A percentile compares a stretch with the other conserved stretches of the same genome.
Conservation (phyloP, 768 basidiomycete genomes). For the Podaxis mareebaensis region DNA sequence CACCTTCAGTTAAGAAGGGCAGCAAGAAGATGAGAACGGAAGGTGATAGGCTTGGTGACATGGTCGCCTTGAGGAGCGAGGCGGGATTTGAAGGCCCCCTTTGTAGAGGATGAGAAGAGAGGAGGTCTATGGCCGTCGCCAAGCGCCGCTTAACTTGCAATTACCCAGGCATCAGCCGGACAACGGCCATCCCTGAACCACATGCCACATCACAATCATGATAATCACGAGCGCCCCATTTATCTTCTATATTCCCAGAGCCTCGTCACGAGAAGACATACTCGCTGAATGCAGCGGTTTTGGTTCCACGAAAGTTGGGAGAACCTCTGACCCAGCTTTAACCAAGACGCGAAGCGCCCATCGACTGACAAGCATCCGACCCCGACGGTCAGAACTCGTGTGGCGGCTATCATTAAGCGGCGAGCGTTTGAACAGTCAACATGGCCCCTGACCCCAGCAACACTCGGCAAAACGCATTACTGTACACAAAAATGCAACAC, state of each 20-base stretch:
- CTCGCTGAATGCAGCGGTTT: neutral
- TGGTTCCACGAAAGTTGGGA: neutral
- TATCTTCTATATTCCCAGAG: neutral
- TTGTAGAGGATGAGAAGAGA: neutral
- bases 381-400: no score
- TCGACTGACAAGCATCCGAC: no score
- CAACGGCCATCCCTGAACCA: slow-evolving; percentile 13
- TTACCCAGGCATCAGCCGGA: neutral
- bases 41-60: neutral
- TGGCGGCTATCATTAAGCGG: no score
- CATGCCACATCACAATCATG: slow-evolving; percentile 9
- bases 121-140: neutral
- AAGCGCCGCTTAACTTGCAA: neutral
- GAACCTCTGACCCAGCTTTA: no score
- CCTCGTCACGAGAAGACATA: neutral
- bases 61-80: neutral
- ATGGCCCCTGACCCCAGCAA: no score
- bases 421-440: no score
- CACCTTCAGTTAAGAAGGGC: slow-evolving; percentile 16
- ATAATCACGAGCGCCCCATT: neutral
- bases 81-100: neutral
- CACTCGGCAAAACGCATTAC: no score
- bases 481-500: no score
- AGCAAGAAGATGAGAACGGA: neutral
- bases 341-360: no score